Base-by-base conservation (phyloP, 345 rosid species). In the Boechera retrofracta region DNA sequence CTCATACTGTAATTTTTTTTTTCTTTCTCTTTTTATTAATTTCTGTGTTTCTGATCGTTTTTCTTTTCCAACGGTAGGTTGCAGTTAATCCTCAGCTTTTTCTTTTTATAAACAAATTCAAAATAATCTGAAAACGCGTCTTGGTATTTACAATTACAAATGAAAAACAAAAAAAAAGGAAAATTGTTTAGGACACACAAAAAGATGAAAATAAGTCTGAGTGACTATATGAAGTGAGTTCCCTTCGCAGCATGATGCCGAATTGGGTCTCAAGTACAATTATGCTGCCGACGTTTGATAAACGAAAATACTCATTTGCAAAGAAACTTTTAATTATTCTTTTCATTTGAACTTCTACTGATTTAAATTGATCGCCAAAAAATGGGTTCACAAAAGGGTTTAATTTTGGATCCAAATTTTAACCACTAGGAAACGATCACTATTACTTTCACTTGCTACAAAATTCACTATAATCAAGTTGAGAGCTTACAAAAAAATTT, bases 1-100 rank as follows among this genome's bases (percentile, higher is more conserved):
- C 47, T 64, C 64, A 8, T 44, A 24, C 68, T 4, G 4, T 44
- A 31, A 0, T 64, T 16, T 6, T 42, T 6, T 24, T 4, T 1
- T 24, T 9, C 10, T 36, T 6, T 11, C 5, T 33, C 10, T 38
- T 8, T 35, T 69, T 16, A 24, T 64, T 71, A 16, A 12, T 32
- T 57, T 77, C 8, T 72, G 54, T 57, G 59, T 66, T 62, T 67
- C 69, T 72, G 77, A 72, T 59, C 68, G 81, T 49, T 72, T 71
- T 78, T 71, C 73, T 65, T 78, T 78, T 57, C 81, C 81, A 78
- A 78, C 77, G 77, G 77, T 72, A 66, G 73, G 69, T 59, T 72
- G 77, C 81, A 65, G 77, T 72, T 64, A 57, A 10, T 72, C 56
- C 67, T 15, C 67, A 71, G 53, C 67, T 62, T 48, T 53, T 39